phyloP scores from a whole-genome alignment of 345 rosid genomes.

The Camelina laxa region DNA sequence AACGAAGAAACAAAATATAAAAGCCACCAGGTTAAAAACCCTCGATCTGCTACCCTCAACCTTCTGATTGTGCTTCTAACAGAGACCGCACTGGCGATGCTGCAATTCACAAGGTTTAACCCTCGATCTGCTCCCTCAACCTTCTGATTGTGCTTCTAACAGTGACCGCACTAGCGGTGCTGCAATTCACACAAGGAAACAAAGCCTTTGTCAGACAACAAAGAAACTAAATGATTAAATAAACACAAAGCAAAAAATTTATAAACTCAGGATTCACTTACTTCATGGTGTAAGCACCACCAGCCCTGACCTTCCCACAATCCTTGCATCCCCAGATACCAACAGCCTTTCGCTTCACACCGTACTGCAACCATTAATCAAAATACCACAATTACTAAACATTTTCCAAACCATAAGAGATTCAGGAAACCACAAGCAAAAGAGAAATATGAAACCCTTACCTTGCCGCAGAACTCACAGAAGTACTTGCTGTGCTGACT shows the following conservation, averaged over 20 bases:
- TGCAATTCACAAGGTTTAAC: conserved; percentile 51
- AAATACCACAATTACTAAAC: background rate
- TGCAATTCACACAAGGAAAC: conserved; percentile 29
- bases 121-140: conserved; percentile 95
- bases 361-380: conserved; percentile 53
- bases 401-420: background rate
- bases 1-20: background rate
- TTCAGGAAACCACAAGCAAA: background rate
- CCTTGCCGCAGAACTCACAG: conserved; percentile 89
- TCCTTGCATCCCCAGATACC: conserved; percentile 99
- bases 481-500: conserved; percentile 82
- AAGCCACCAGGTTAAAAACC: conserved; percentile 52
- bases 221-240: background rate
- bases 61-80: conserved; percentile 92
- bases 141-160: conserved; percentile 92
- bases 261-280: conserved; percentile 33
- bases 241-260: background rate
- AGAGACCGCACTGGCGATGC: conserved; percentile 88
- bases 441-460: background rate
- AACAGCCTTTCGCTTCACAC: conserved; percentile 92
- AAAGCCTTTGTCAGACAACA: background rate
- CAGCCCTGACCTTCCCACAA: conserved; percentile 93
- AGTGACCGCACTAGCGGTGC: conserved; percentile 89
- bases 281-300: conserved; percentile 98
- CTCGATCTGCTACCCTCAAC: conserved; percentile 93